Evolutionary conservation across 1,284 basidiomycete genomes (phyloP).

Genomic region (Apiotrichum sp.): DNA sequence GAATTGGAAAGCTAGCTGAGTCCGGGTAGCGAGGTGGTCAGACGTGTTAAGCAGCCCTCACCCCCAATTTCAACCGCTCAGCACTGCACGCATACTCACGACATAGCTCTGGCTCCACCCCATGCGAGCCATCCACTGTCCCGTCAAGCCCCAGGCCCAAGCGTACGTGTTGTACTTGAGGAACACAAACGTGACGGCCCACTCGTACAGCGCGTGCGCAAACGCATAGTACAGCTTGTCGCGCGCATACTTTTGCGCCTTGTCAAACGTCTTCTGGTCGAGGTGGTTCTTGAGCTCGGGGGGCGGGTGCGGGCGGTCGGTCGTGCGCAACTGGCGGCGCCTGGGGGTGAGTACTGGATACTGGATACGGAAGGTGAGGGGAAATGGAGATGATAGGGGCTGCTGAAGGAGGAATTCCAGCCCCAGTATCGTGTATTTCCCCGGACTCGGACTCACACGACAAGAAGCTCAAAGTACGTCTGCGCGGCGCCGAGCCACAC

Average conservation of each 20-base stretch:
- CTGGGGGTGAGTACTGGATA: conserved; percentile 10
- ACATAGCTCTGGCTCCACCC: conserved; percentile 48
- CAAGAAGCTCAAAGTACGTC: conserved; percentile 33
- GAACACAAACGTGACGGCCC: conserved; percentile 63
- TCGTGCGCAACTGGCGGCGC: conserved; percentile 72
- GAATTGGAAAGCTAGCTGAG: too few relatives aligned
- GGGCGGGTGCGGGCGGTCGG: conserved; percentile 71
- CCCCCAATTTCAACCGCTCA: too few relatives aligned
- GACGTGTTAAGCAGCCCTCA: too few relatives aligned
- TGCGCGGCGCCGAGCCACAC: conserved; percentile 23
- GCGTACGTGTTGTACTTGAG: conserved; percentile 72
- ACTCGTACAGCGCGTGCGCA: conserved; percentile 65
- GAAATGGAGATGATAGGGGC: not conserved
- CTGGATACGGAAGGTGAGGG: not conserved
- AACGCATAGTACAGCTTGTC: conserved; percentile 87
- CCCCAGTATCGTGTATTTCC: too few relatives aligned
- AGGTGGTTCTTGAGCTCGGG: conserved; percentile 67
- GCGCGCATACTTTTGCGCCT: conserved; percentile 82
- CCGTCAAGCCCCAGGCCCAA: conserved; percentile 59
- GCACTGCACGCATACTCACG: conserved; percentile 28
- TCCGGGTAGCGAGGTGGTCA: too few relatives aligned
- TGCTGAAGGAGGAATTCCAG: too few relatives aligned
- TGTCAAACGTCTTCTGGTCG: conserved; percentile 66
- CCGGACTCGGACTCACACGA: conserved; percentile 25
- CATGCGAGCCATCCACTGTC: conserved; percentile 44